phyloP scores from a whole-genome alignment of 495 filamentous ascomycete genomes.

The Aspergillus steynii region DNA sequence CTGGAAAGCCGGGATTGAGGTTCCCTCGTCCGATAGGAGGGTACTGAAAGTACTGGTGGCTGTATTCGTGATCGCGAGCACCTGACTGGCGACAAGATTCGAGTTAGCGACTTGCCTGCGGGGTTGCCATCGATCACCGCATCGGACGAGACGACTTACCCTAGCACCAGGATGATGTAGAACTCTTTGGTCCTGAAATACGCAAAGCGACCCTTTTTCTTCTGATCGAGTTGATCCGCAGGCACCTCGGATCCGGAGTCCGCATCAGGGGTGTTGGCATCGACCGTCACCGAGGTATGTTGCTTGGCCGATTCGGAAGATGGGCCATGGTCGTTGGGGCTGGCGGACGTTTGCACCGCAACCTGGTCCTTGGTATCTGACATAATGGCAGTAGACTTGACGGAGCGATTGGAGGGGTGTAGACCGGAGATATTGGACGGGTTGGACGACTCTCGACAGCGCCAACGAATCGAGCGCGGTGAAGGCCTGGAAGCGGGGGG shows the following conservation, averaged over 20 bases:
- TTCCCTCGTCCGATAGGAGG: slow-evolving; percentile 66
- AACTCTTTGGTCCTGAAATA: slow-evolving; percentile 86
- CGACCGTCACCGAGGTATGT: slow-evolving; percentile 25
- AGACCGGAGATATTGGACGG: no score
- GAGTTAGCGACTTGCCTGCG: slow-evolving; percentile 9
- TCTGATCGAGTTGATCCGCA: slow-evolving; percentile 38
- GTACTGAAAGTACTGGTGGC: slow-evolving; percentile 83
- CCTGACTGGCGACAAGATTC: slow-evolving; percentile 55
- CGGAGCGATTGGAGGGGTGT: neutral
- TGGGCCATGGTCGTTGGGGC: slow-evolving; percentile 8
- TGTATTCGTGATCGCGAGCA: slow-evolving; percentile 85
- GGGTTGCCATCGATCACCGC: neutral
- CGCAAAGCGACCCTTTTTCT: slow-evolving; percentile 66
- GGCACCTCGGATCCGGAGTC: slow-evolving; percentile 21
- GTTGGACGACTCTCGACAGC: no score
- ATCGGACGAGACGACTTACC: slow-evolving; percentile 44
- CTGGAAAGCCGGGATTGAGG: slow-evolving; percentile 95
- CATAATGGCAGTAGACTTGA: slow-evolving; percentile 16
- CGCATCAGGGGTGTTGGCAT: slow-evolving; percentile 9
- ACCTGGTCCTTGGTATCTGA: slow-evolving; percentile 30
- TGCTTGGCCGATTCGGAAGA: slow-evolving; percentile 23
- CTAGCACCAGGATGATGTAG: slow-evolving; percentile 76
- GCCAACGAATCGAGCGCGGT: neutral
- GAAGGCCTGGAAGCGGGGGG: neutral
- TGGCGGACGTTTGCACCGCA: slow-evolving; percentile 26